A percentile compares a stretch with the other conserved stretches of the same genome.
These are phyloP conservation scores for Marsdenia floribunda DNA, from an alignment of 257 asterid species.

Conservation along the genomic window DNA sequence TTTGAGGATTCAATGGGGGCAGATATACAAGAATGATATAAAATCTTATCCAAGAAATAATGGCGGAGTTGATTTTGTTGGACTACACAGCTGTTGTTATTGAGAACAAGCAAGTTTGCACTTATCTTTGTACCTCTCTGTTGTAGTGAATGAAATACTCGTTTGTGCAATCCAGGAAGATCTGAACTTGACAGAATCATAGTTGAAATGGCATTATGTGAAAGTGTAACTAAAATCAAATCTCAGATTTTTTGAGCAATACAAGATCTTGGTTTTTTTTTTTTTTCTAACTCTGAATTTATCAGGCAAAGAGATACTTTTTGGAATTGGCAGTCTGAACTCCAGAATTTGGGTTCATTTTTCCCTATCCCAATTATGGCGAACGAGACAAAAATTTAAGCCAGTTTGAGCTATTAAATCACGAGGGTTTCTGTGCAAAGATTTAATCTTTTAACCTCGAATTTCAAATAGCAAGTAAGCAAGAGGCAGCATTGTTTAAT, in stretches of 20 bases:
- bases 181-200: neutral
- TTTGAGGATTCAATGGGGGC: neutral
- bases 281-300: too few species aligned
- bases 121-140: neutral
- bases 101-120: neutral
- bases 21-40: neutral
- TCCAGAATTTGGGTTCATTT: neutral
- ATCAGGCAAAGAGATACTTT: neutral
- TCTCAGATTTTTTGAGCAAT: neutral
- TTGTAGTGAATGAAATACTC: neutral
- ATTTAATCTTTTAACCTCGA: neutral
- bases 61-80: neutral
- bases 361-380: neutral
- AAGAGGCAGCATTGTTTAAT: neutral
- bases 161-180: neutral
- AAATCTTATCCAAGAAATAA: neutral
- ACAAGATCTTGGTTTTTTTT: too few species aligned
- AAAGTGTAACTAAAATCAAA: too few species aligned
- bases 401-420: neutral
- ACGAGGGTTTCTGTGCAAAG: neutral
- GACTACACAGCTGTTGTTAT: neutral
- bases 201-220: neutral
- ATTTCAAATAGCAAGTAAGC: neutral
- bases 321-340: neutral
- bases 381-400: neutral